Evolutionary conservation across 768 basidiomycete genomes (phyloP).

Genomic region (Infundibulicybe gibba): DNA sequence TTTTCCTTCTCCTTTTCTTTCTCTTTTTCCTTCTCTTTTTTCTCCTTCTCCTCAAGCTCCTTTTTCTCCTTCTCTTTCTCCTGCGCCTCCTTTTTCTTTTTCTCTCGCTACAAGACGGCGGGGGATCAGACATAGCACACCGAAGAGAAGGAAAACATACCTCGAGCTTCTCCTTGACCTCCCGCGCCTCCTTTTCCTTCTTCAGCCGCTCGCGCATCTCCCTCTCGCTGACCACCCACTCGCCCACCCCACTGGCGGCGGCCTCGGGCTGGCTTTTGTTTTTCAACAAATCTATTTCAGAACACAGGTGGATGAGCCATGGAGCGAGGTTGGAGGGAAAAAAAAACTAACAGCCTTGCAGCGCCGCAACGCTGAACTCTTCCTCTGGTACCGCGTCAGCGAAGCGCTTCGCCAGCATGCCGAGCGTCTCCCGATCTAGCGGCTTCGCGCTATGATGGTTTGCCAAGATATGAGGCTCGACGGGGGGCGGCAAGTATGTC

Average conservation of each 20-base stretch:
- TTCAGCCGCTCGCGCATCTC: constrained; percentile 70
- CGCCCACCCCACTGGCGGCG: constrained; percentile 61
- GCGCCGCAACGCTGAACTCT: constrained; percentile 84
- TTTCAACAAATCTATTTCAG: constrained; percentile 62
- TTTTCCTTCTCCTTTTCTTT: constrained; percentile 38
- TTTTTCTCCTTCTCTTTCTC: constrained; percentile 65
- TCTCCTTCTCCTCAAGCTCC: constrained; percentile 50
- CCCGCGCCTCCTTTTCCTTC: constrained; percentile 71
- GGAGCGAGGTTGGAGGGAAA: constrained; percentile 11
- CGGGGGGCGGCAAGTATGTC: constrained; percentile 61
- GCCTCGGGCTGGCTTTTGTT: constrained; percentile 81
- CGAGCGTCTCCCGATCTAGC: constrained; percentile 60
- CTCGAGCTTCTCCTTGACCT: constrained; percentile 62
- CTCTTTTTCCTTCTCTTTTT: constrained; percentile 50
- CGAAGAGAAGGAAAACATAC: constrained; percentile 36
- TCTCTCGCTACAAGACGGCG: constrained; percentile 35
- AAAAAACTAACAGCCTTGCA: constrained; percentile 82
- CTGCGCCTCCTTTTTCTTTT: constrained; percentile 53
- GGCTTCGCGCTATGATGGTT: constrained; percentile 64
- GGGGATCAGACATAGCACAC: neutral
- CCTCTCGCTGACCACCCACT: constrained; percentile 75
- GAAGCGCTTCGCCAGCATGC: constrained; percentile 70
- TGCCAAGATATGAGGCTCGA: constrained; percentile 54
- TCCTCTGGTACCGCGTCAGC: constrained; percentile 81
- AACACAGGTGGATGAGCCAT: constrained; percentile 6